Conservation (phyloP, 2,329 filamentous ascomycete genomes). For the Fusarium nanum region DNA sequence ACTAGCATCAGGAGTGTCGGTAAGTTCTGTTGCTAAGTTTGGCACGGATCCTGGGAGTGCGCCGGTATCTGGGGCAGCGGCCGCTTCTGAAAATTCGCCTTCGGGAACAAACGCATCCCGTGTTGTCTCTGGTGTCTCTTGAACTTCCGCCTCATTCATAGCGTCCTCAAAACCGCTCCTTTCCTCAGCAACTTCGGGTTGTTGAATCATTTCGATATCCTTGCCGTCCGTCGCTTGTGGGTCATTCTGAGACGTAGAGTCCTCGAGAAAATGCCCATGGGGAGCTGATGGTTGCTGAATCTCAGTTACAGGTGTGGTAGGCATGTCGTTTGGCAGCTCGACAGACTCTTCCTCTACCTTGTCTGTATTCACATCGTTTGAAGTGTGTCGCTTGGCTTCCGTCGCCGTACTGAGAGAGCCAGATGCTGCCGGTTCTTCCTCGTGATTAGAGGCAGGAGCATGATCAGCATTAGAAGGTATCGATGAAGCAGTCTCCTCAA, state of each 20-base stretch:
- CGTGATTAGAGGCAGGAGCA: not conserved
- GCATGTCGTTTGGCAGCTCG: not conserved
- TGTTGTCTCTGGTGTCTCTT: slow-evolving; percentile 14
- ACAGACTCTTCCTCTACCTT: not conserved
- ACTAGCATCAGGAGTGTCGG: not conserved
- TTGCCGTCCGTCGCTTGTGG: slow-evolving; percentile 12
- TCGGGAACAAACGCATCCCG: not conserved
- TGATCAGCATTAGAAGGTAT: not conserved
- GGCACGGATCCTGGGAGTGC: not conserved
- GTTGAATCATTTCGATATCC: slow-evolving; percentile 14
- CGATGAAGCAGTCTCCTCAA: not conserved
- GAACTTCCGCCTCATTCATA: slow-evolving; percentile 12
- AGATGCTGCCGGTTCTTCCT: not conserved
- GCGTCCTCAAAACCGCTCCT: slow-evolving; percentile 35
- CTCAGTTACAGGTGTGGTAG: not conserved
- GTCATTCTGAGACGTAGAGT: slow-evolving; percentile 1
- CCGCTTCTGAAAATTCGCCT: not conserved
- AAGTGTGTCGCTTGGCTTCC: not conserved
- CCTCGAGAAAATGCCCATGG: not conserved
- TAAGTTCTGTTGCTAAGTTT: not conserved
- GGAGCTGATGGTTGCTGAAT: not conserved
- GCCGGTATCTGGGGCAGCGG: not conserved
- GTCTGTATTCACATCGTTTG: not conserved
- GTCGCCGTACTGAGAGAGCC: not conserved
- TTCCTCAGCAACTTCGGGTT: slow-evolving; percentile 50